Conservation (phyloP, 1,284 basidiomycete genomes). For the Sutorius eximius region DNA sequence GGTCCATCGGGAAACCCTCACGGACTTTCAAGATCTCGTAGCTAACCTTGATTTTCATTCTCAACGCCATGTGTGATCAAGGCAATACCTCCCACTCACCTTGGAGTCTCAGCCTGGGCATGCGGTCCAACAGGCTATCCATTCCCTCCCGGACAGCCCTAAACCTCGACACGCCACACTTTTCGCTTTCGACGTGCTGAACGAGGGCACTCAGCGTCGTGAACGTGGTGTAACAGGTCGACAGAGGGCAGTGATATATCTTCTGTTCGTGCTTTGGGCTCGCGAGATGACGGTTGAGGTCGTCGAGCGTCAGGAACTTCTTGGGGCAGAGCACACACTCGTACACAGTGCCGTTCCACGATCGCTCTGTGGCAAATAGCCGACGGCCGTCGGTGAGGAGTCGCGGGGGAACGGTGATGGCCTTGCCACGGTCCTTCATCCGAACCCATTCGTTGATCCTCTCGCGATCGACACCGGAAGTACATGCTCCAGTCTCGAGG, state of each 20-base stretch:
- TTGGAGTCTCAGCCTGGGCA: constrained; percentile 19
- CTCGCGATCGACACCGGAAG: constrained; percentile 38
- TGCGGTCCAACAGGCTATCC: constrained; percentile 27
- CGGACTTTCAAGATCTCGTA: constrained; percentile 27
- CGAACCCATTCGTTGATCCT: constrained; percentile 38
- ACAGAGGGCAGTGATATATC: constrained; percentile 45
- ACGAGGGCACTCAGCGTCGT: constrained; percentile 48
- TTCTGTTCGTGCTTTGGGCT: constrained; percentile 48
- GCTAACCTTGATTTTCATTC: constrained; percentile 20
- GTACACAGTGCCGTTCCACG: constrained; percentile 50
- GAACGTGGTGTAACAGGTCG: constrained; percentile 41
- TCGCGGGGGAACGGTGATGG: constrained; percentile 38
- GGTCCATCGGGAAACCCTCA: constrained; percentile 19
- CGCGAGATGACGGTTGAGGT: constrained; percentile 53
- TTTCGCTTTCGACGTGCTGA: constrained; percentile 57
- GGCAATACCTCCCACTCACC: constrained; percentile 32
- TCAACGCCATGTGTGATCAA: constrained; percentile 1
- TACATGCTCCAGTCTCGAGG: constrained; percentile 46
- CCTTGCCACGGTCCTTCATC: constrained; percentile 32
- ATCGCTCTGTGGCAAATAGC: constrained; percentile 40
- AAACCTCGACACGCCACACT: constrained; percentile 49
- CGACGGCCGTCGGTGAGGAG: constrained; percentile 32
- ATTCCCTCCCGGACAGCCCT: constrained; percentile 39
- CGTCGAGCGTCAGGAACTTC: constrained; percentile 36
- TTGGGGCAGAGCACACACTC: constrained; percentile 57